phyloP scores from a whole-genome alignment of 2,329 filamentous ascomycete species.

The Nemania bipapillata region DNA sequence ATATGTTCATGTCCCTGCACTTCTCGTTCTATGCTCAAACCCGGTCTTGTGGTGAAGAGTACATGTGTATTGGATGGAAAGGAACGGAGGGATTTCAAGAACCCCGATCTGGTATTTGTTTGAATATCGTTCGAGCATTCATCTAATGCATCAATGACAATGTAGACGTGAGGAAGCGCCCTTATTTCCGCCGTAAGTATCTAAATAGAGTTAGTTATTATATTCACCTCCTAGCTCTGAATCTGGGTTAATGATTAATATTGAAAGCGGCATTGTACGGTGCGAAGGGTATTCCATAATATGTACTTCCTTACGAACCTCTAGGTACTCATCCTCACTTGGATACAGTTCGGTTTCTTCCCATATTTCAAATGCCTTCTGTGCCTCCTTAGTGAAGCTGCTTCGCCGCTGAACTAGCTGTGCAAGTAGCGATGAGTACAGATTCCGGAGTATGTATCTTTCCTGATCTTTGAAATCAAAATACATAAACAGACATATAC shows the following conservation, averaged over 20 bases:
- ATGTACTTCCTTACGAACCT: slow-evolving; percentile 6
- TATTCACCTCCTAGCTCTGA: no score
- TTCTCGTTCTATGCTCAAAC: slow-evolving; percentile 2
- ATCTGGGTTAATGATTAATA: no score
- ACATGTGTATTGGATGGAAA: slow-evolving; percentile 17
- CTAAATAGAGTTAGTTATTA: slow-evolving; percentile 1
- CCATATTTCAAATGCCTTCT: slow-evolving; percentile 14
- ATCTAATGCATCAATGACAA: slow-evolving; percentile 25
- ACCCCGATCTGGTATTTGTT: slow-evolving; percentile 4
- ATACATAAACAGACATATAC: slow-evolving; percentile 22
- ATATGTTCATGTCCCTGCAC: slow-evolving; percentile 7
- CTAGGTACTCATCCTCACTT: background rate
- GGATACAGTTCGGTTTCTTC: background rate
- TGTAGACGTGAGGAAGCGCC: slow-evolving; percentile 4
- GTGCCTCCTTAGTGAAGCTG: slow-evolving; percentile 13
- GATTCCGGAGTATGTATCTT: background rate
- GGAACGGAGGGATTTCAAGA: slow-evolving; percentile 13
- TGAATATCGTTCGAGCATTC: slow-evolving; percentile 14
- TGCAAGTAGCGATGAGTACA: slow-evolving; percentile 14
- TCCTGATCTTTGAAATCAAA: slow-evolving; percentile 18
- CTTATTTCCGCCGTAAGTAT: slow-evolving; percentile 20
- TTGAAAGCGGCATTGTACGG: background rate
- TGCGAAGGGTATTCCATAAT: background rate
- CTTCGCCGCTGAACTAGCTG: slow-evolving; percentile 13
- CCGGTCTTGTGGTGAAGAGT: slow-evolving; percentile 17